Conservation (phyloP, 768 basidiomycete genomes). For the Boletus fagicola region DNA sequence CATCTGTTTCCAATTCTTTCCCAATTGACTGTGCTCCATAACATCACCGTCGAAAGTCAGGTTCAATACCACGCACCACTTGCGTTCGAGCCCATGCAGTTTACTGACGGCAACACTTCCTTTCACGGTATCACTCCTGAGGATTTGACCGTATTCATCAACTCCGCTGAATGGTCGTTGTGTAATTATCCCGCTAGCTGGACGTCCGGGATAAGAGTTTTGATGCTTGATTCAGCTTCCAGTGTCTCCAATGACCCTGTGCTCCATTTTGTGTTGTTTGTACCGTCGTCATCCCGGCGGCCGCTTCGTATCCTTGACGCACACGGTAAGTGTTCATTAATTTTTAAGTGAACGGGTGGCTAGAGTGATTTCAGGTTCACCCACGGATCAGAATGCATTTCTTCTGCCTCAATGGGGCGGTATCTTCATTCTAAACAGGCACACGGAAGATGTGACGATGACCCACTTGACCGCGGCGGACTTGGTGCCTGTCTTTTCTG, state of each 20-base stretch:
- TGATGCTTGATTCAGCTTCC: slow-evolving; percentile 57
- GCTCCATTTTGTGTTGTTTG: slow-evolving; percentile 86
- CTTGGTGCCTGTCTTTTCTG: slow-evolving; percentile 53
- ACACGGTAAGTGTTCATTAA: slow-evolving; percentile 40
- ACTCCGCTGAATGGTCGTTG: slow-evolving; percentile 94
- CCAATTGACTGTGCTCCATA: slow-evolving; percentile 67
- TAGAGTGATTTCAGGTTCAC: slow-evolving; percentile 38
- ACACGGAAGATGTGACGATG: slow-evolving; percentile 24
- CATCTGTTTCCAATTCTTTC: slow-evolving; percentile 66
- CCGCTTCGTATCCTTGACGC: slow-evolving; percentile 67
- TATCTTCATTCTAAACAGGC: slow-evolving; percentile 73
- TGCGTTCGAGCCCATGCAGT: slow-evolving; percentile 62
- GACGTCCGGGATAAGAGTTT: not conserved
- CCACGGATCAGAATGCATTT: slow-evolving; percentile 63
- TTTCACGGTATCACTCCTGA: slow-evolving; percentile 68
- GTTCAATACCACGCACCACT: slow-evolving; percentile 89
- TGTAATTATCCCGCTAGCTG: slow-evolving; percentile 47
- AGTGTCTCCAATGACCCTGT: slow-evolving; percentile 93
- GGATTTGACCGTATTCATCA: slow-evolving; percentile 89
- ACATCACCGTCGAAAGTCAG: slow-evolving; percentile 93
- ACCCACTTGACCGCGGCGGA: slow-evolving; percentile 36
- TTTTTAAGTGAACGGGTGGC: slow-evolving; percentile 7
- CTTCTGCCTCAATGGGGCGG: slow-evolving; percentile 94
- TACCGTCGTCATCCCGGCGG: slow-evolving; percentile 67
- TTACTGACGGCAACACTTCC: slow-evolving; percentile 34